A percentile compares a stretch with the other conserved stretches of the same genome.
phyloP scores from a whole-genome alignment of 2,329 filamentous ascomycete species.

The Diaporthe ampelina region DNA sequence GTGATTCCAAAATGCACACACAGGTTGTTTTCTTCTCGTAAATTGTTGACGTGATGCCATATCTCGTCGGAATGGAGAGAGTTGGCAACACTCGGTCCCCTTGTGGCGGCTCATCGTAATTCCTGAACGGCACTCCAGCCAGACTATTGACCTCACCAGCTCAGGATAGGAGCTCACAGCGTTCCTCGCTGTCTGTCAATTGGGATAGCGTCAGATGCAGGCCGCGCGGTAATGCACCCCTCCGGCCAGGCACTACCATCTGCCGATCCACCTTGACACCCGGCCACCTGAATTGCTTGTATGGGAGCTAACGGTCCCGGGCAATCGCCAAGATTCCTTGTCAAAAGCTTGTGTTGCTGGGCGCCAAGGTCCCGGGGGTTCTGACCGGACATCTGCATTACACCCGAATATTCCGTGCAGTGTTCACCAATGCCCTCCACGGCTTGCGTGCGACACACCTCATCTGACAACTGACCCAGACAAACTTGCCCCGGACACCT shows the following conservation, averaged over 20 bases:
- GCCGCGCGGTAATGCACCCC: slow-evolving; percentile 3
- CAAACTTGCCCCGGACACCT: slow-evolving; percentile 5
- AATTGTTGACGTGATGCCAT: slow-evolving; percentile 30
- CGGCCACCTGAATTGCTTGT: slow-evolving; percentile 4
- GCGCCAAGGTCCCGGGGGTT: slow-evolving; percentile 24
- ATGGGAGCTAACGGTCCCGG: not conserved
- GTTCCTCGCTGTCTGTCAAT: not conserved
- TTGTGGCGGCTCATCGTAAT: not conserved
- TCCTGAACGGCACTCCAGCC: not conserved
- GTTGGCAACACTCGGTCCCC: not conserved
- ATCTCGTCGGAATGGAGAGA: slow-evolving; percentile 18
- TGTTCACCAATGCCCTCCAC: not conserved
- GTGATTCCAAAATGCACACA: slow-evolving; percentile 27
- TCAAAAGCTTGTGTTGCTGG: slow-evolving; percentile 28
- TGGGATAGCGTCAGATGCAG: slow-evolving; percentile 22
- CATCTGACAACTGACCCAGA: slow-evolving; percentile 11
- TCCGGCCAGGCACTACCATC: slow-evolving; percentile 13
- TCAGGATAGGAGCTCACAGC: not conserved
- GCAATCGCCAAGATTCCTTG: slow-evolving; percentile 25
- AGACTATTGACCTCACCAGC: not conserved
- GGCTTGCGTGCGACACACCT: not conserved
- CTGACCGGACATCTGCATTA: not conserved
- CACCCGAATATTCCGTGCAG: not conserved
- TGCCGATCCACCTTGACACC: slow-evolving; percentile 21
- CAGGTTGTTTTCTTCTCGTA: slow-evolving; percentile 32